phyloP scores from a whole-genome alignment of 2,329 filamentous ascomycete genomes.

The Plenodomus biglobosus region DNA sequence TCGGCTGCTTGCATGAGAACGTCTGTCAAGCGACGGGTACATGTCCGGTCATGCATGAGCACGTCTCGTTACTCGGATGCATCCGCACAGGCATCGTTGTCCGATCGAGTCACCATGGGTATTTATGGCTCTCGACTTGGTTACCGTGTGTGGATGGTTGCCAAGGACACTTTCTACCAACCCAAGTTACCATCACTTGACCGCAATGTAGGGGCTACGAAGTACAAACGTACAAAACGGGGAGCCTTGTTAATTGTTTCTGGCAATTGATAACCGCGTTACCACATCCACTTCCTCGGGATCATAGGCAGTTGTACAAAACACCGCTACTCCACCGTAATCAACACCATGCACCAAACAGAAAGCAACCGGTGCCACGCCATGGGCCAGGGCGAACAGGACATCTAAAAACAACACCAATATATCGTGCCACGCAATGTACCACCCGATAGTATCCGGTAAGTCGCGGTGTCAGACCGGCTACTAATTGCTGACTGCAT shows the following conservation, averaged over 20 bases:
- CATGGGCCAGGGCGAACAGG: constrained; percentile 2
- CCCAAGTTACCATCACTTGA: neutral
- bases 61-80: neutral
- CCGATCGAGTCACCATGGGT: neutral
- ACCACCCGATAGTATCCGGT: constrained; percentile 18
- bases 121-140: neutral
- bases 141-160: neutral
- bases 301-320: neutral
- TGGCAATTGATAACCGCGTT: neutral
- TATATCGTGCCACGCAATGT: constrained; percentile 14
- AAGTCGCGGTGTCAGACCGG: constrained; percentile 17
- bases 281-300: neutral
- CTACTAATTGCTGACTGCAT: constrained; percentile 42
- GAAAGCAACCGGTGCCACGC: neutral
- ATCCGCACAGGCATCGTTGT: neutral
- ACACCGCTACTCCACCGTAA: neutral
- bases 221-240: neutral
- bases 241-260: neutral
- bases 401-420: constrained; percentile 15
- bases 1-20: neutral
- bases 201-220: neutral
- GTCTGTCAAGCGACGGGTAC: neutral
- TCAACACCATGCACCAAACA: neutral
- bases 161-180: neutral
- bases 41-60: neutral